Conservation (phyloP, 2,329 filamentous ascomycete genomes). For the Phaeoacremonium minimum region DNA sequence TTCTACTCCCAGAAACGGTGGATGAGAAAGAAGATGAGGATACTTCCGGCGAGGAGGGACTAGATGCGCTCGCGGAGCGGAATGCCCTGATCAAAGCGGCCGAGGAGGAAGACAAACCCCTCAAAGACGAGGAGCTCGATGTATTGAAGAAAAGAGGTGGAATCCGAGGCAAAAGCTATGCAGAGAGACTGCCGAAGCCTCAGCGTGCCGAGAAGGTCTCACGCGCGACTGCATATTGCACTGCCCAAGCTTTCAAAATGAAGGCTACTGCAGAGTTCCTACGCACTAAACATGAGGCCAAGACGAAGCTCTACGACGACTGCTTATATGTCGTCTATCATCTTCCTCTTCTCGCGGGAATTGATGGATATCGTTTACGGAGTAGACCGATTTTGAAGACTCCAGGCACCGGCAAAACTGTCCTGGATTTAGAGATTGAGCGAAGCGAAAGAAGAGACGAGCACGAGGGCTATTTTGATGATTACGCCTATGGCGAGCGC, state of each 20-base stretch:
- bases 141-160: constrained; percentile 58
- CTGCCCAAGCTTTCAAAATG: constrained; percentile 88
- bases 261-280: constrained; percentile 85
- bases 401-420: constrained; percentile 81
- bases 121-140: constrained; percentile 65
- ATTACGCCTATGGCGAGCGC: constrained; percentile 56
- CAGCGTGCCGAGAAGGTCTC: constrained; percentile 83
- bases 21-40: constrained; percentile 48
- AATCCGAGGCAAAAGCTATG: constrained; percentile 79
- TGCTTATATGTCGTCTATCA: constrained; percentile 96
- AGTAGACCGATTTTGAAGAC: constrained; percentile 91
- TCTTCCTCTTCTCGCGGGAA: constrained; percentile 78
- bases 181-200: constrained; percentile 85
- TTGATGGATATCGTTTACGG: constrained; percentile 79
- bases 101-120: constrained; percentile 59
- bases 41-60: constrained; percentile 41
- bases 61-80: constrained; percentile 54
- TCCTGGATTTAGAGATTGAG: constrained; percentile 94
- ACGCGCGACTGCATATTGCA: constrained; percentile 92
- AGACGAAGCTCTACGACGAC: constrained; percentile 96
- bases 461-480: constrained; percentile 85
- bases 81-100: constrained; percentile 26
- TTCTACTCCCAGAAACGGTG: constrained; percentile 79
- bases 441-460: constrained; percentile 85
- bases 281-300: constrained; percentile 79